phyloP scores from a whole-genome alignment of 1,284 basidiomycete species.

The Sporisorium sorghi region DNA sequence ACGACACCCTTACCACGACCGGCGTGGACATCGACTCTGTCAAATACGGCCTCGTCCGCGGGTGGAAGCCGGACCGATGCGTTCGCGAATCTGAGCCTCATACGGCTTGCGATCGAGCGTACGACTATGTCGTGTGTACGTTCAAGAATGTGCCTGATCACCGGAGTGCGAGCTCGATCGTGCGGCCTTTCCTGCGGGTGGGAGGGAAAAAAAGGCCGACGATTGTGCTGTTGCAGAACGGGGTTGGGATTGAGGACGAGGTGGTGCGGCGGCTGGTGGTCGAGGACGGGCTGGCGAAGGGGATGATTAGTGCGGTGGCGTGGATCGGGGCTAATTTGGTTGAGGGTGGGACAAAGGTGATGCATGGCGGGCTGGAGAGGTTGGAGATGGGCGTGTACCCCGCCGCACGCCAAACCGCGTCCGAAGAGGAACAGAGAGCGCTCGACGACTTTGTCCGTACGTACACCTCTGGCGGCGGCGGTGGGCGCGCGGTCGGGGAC shows the following conservation, averaged over 20 bases:
- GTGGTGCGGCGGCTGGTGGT: conserved; percentile 74
- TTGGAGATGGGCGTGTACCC: conserved; percentile 70
- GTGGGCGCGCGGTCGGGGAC: conserved; percentile 69
- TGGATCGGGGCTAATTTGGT: conserved; percentile 71
- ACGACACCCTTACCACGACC: conserved; percentile 72
- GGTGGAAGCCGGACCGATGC: conserved; percentile 78
- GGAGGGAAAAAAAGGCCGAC: conserved; percentile 71
- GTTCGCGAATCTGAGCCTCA: conserved; percentile 70
- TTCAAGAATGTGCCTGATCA: conserved; percentile 82
- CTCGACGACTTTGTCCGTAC: conserved; percentile 68
- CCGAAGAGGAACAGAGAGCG: conserved; percentile 56
- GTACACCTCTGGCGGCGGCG: conserved; percentile 70
- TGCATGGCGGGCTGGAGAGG: conserved; percentile 52
- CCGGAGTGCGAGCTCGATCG: conserved; percentile 74
- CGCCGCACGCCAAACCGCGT: neutral
- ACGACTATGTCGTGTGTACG: conserved; percentile 76
- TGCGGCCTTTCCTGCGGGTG: conserved; percentile 74
- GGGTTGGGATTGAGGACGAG: conserved; percentile 79
- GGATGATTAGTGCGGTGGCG: conserved; percentile 70
- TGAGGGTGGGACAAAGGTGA: conserved; percentile 46
- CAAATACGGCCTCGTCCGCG: conserved; percentile 75
- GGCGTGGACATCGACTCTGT: conserved; percentile 75
- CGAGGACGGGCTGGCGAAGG: conserved; percentile 36
- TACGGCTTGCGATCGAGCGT: conserved; percentile 75
- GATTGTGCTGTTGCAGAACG: conserved; percentile 81